Conservation (phyloP, 108 stramenopile genomes). For the Pseudonitzschia pungens region DNA sequence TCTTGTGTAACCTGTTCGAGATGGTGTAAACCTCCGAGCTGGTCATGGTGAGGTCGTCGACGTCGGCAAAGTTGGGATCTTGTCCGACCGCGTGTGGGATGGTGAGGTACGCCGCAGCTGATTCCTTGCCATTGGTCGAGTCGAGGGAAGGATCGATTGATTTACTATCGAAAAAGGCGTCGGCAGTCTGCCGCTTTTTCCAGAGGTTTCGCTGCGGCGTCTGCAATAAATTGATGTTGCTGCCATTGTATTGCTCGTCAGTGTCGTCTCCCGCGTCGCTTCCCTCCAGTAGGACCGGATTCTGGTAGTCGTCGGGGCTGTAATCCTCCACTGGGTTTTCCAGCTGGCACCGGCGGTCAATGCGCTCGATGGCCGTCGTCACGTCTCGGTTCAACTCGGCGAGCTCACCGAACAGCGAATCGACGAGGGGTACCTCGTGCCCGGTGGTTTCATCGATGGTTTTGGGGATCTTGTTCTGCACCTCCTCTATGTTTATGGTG, state of each 20-base stretch:
- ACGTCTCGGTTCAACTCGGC: slow-evolving; percentile 44
- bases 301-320: background rate
- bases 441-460: slow-evolving; percentile 24
- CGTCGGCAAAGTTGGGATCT: background rate
- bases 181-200: background rate
- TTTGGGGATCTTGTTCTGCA: slow-evolving; percentile 19
- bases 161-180: background rate
- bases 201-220: no score
- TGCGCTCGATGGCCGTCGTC: slow-evolving; percentile 17
- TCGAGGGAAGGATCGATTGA: background rate
- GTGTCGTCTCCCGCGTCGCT: background rate
- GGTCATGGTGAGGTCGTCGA: background rate
- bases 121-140: background rate
- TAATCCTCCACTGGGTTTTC: background rate
- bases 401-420: slow-evolving; percentile 20
- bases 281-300: background rate
- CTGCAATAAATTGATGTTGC: background rate
- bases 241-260: background rate
- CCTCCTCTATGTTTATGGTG: slow-evolving; percentile 46
- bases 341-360: slow-evolving; percentile 15
- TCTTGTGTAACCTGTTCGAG: background rate
- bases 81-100: background rate
- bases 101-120: background rate
- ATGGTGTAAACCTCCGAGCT: background rate
- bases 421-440: background rate